Evolutionary conservation across 2,329 filamentous ascomycete species (phyloP).

Genomic region (Claviceps sp.): DNA sequence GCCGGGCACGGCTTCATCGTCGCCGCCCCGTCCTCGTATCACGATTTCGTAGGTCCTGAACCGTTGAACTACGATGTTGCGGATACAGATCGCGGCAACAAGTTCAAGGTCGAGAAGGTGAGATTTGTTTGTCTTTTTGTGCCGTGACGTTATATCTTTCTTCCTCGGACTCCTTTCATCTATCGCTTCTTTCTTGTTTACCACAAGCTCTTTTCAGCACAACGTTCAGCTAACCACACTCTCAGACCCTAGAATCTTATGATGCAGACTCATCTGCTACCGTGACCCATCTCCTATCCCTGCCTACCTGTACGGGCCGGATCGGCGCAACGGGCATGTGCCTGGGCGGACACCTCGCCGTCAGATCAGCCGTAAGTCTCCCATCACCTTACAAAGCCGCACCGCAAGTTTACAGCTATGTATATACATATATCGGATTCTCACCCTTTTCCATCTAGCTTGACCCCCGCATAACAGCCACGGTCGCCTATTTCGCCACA

Average conservation of each 20-base stretch:
- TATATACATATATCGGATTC: not conserved
- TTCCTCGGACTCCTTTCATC: too few species aligned
- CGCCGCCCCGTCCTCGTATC: constrained; percentile 79
- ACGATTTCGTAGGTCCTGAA: constrained; percentile 82
- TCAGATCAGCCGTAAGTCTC: constrained; percentile 38
- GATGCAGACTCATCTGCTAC: constrained; percentile 62
- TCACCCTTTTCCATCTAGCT: constrained; percentile 28
- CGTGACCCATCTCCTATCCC: constrained; percentile 55
- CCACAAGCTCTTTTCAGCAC: too few species aligned
- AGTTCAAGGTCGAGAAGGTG: constrained; percentile 72
- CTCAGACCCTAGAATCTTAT: constrained; percentile 67
- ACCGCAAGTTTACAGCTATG: too few species aligned
- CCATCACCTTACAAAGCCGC: not conserved
- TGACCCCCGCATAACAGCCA: constrained; percentile 61
- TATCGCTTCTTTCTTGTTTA: not conserved
- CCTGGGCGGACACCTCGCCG: constrained; percentile 73
- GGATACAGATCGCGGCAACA: constrained; percentile 78
- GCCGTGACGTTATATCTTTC: too few species aligned
- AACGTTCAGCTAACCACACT: not conserved
- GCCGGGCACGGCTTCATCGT: constrained; percentile 89
- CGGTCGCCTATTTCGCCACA: constrained; percentile 83
- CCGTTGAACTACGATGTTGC: constrained; percentile 73
- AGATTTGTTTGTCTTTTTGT: not conserved
- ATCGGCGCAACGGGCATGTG: constrained; percentile 84
- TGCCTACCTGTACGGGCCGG: constrained; percentile 67